Conservation (phyloP, 2,329 filamentous ascomycete genomes). For the Fusarium continuum region DNA sequence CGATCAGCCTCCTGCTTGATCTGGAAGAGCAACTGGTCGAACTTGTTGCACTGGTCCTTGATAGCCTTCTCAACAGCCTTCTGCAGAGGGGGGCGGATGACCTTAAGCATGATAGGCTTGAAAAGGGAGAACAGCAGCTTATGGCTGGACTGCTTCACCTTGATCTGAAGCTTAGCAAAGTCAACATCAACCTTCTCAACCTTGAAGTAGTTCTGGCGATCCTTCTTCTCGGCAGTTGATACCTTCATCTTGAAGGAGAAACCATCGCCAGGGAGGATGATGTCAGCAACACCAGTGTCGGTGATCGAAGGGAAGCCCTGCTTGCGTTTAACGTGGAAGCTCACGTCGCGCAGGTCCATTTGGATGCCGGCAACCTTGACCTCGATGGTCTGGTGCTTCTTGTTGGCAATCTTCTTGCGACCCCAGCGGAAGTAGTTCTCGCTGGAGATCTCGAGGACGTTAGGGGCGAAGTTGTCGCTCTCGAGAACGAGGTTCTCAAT, state of each 20-base stretch:
- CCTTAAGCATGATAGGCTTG: slow-evolving; percentile 87
- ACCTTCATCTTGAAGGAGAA: slow-evolving; percentile 93
- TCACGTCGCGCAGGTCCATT: slow-evolving; percentile 89
- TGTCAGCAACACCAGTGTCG: slow-evolving; percentile 88
- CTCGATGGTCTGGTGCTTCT: slow-evolving; percentile 82
- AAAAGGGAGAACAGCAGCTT: slow-evolving; percentile 87
- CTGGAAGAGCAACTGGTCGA: slow-evolving; percentile 76
- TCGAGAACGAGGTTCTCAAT: slow-evolving; percentile 96
- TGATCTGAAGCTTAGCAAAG: slow-evolving; percentile 84
- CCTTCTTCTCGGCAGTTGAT: slow-evolving; percentile 79
- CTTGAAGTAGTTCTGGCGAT: slow-evolving; percentile 90
- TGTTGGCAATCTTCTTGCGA: slow-evolving; percentile 84
- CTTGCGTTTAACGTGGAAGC: slow-evolving; percentile 96
- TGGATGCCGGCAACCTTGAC: slow-evolving; percentile 89
- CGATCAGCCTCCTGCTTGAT: slow-evolving; percentile 86
- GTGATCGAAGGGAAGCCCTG: slow-evolving; percentile 88
- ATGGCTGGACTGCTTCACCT: slow-evolving; percentile 93
- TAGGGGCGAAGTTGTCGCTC: slow-evolving; percentile 96
- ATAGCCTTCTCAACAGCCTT: slow-evolving; percentile 91
- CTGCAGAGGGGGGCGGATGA: slow-evolving; percentile 83
- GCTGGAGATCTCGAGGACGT: slow-evolving; percentile 84
- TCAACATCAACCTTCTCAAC: slow-evolving; percentile 87
- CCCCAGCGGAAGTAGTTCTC: slow-evolving; percentile 97
- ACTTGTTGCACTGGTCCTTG: slow-evolving; percentile 79
- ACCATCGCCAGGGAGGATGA: slow-evolving; percentile 86